phyloP scores from a whole-genome alignment of 805 yeast genomes.

The Lipomyces sp. region DNA sequence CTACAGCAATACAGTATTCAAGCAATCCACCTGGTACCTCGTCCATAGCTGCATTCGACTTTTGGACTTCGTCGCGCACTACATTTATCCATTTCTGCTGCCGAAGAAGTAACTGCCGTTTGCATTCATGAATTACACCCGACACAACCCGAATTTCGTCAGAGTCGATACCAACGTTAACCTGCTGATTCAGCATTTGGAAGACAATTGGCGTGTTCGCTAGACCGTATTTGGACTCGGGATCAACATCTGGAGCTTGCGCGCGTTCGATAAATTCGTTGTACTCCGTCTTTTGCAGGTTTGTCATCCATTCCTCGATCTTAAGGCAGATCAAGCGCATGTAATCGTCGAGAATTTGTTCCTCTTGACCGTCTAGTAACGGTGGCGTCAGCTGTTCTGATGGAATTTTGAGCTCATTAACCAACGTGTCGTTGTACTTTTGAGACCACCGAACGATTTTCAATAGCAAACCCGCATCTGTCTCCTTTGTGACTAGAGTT shows the following conservation, averaged over 20 bases:
- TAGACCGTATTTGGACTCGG: conserved; percentile 65
- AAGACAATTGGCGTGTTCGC: conserved; percentile 81
- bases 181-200: conserved; percentile 85
- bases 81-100: conserved; percentile 65
- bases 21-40: conserved; percentile 73
- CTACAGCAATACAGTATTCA: conserved; percentile 80
- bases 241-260: conserved; percentile 73
- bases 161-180: conserved; percentile 83
- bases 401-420: conserved; percentile 55
- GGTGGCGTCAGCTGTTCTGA: conserved; percentile 57
- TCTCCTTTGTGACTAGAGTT: conserved; percentile 66
- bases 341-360: conserved; percentile 76
- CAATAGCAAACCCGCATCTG: conserved; percentile 76
- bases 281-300: conserved; percentile 68
- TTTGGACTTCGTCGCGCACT: conserved; percentile 48
- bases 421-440: conserved; percentile 61
- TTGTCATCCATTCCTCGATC: conserved; percentile 83
- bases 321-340: conserved; percentile 69
- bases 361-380: conserved; percentile 74
- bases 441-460: conserved; percentile 78
- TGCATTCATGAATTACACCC: conserved; percentile 77
- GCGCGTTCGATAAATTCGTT: conserved; percentile 65
- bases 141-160: conserved; percentile 78
- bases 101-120: conserved; percentile 61
- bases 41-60: conserved; percentile 54